phyloP scores from a whole-genome alignment of 108 stramenopile species.

The Hondaea fermentalgiana region DNA sequence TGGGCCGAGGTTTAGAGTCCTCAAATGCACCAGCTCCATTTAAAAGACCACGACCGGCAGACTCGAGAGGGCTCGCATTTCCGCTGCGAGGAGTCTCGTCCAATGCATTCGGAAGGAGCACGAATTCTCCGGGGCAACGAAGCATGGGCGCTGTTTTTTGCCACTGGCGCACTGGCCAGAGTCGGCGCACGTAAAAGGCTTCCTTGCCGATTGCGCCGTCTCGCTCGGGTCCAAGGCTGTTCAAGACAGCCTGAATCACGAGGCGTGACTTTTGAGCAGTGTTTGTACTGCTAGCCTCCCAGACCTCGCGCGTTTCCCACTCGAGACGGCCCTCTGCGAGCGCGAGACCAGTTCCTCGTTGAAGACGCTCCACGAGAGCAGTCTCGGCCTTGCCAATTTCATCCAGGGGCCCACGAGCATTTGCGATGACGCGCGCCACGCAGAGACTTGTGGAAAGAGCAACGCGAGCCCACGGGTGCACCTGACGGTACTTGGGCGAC shows the following conservation, averaged over 20 bases:
- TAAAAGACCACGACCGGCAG: too few species aligned
- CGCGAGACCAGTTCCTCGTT: background rate
- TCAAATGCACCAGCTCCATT: too few species aligned
- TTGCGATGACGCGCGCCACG: background rate
- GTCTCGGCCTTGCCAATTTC: background rate
- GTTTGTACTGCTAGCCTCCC: background rate
- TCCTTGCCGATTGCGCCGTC: background rate
- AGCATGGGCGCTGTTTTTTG: background rate
- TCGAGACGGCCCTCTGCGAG: background rate
- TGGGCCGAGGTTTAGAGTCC: too few species aligned
- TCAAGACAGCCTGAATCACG: background rate
- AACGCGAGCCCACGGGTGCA: background rate
- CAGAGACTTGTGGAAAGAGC: background rate
- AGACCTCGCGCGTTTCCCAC: background rate
- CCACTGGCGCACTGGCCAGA: background rate
- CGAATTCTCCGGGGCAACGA: background rate
- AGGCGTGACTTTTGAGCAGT: background rate
- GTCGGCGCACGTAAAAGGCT: background rate
- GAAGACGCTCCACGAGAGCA: conserved; percentile 7
- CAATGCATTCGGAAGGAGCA: background rate
- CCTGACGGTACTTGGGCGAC: background rate
- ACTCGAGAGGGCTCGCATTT: too few species aligned
- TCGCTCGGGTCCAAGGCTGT: background rate
- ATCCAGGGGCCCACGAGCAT: background rate
- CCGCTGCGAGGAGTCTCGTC: too few species aligned